Conservation (phyloP, 1,284 basidiomycete genomes). For the Cerioporus squamosus region DNA sequence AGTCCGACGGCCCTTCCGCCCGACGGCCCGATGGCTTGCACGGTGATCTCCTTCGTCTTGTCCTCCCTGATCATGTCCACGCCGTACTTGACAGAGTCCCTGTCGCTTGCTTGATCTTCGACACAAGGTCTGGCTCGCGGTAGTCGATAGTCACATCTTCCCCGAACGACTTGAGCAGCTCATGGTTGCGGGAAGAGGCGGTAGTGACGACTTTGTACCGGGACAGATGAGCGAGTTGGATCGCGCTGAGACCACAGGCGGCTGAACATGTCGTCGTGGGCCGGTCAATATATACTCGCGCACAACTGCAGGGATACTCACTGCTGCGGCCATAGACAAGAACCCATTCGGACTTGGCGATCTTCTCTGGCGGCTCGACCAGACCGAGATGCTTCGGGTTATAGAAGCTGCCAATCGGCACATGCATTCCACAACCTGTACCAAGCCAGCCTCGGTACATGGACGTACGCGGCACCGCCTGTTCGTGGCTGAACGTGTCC, state of each 20-base stretch:
- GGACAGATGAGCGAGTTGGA: constrained; percentile 46
- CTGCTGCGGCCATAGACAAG: constrained; percentile 36
- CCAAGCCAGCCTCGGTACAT: constrained; percentile 9
- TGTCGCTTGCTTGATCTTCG: constrained; percentile 29
- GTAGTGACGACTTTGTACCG: constrained; percentile 47
- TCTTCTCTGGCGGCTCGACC: constrained; percentile 28
- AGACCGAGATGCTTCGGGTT: constrained; percentile 27
- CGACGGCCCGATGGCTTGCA: constrained; percentile 20
- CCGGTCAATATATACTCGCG: neutral
- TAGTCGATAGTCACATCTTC: constrained; percentile 45
- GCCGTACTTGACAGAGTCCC: constrained; percentile 23
- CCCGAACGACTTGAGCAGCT: constrained; percentile 43
- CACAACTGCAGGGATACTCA: constrained; percentile 8
- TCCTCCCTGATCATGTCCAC: constrained; percentile 27
- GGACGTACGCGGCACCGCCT: constrained; percentile 44
- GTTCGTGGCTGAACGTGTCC: constrained; percentile 33
- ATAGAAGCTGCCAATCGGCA: constrained; percentile 41
- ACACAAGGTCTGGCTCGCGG: constrained; percentile 25
- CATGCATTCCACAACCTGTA: constrained; percentile 39
- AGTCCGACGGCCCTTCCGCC: constrained; percentile 27
- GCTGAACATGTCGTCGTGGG: constrained; percentile 14
- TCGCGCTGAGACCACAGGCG: constrained; percentile 45
- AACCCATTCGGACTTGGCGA: constrained; percentile 27
- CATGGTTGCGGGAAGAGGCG: constrained; percentile 44
- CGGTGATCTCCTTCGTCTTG: constrained; percentile 23